These are phyloP conservation scores for Fusarium annulatum DNA, from an alignment of 2,329 filamentous ascomycete genomes.

Conservation along the genomic window DNA sequence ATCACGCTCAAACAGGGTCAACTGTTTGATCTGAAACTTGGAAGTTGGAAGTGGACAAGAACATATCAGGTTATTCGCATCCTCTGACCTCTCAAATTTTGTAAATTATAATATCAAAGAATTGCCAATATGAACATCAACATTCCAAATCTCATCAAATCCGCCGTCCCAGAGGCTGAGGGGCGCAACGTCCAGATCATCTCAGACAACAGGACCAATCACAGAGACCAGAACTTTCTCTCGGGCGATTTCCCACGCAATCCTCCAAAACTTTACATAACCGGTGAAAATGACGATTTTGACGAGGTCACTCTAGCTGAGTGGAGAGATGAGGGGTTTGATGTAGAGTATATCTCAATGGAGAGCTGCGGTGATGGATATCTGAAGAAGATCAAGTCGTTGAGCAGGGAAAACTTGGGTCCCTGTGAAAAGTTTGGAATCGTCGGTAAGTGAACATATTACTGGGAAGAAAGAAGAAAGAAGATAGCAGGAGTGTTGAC, in stretches of 20 bases:
- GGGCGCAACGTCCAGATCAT: slow-evolving; percentile 48
- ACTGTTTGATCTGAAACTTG: slow-evolving; percentile 22
- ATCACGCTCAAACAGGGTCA: slow-evolving; percentile 20
- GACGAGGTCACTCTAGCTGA: slow-evolving; percentile 51
- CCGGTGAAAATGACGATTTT: slow-evolving; percentile 56
- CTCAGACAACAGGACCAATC: slow-evolving; percentile 50
- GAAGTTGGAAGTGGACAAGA: slow-evolving; percentile 25
- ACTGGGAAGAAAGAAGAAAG: too few relatives aligned
- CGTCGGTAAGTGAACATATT: slow-evolving; percentile 47
- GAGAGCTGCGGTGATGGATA: slow-evolving; percentile 51
- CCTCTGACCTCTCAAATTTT: accelerated
- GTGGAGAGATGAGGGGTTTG: slow-evolving; percentile 57
- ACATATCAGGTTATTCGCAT: slow-evolving; percentile 4
- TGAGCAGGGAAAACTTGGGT: slow-evolving; percentile 49
- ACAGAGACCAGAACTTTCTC: slow-evolving; percentile 56
- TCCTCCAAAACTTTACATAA: slow-evolving; percentile 56
- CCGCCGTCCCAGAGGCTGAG: slow-evolving; percentile 47
- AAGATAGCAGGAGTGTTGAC: too few relatives aligned
- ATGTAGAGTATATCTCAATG: slow-evolving; percentile 57
- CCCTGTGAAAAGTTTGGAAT: slow-evolving; percentile 59
- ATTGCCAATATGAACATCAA: slow-evolving; percentile 42
- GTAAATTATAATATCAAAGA: not conserved
- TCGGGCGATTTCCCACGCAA: slow-evolving; percentile 53
- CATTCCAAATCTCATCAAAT: slow-evolving; percentile 46
- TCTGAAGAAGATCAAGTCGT: slow-evolving; percentile 46